Base-by-base conservation (phyloP, 805 yeast genomes). In the Blastobotrys robertii region DNA sequence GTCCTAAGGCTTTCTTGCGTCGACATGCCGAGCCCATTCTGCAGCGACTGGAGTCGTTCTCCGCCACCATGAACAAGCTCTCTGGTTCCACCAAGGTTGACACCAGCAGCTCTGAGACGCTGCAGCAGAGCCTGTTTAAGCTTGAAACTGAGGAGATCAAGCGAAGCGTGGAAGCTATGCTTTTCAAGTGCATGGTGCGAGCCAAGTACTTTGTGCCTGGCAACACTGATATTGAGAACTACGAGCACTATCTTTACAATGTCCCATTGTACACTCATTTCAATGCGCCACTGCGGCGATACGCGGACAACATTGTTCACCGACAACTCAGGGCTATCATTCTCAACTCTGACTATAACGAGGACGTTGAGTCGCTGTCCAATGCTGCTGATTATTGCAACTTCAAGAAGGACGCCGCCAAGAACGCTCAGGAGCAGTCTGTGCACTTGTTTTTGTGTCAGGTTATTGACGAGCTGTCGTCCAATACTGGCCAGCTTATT, bases 381-480 rank as follows among this genome's bases (percentile, higher is more conserved):
- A 81, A 84, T 54, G 74, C 84, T 29, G 81, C 95, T 8, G 96
- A 90, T 55, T 88, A 87, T 60, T 90, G 97, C 64, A 87, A 86
- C 54, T 92, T 90, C 72, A 87, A 88, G 63, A 85, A 87, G 59
- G 97, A 90, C 57, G 88, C 96, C 61, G 92, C 97, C 2, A 79
- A 78, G 49, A 76, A 76, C 48, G 96, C 97, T 1, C 97, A 90
- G 64, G 94, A 85, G 52, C 98, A 92, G 63, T 90, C 95, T 10
- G 77, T 88, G 43, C 98, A 92, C 60, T 69, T 92, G 50, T 68
- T 82, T 43, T 68, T 88, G 38, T 83, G 90, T 44, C 94, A 87
- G 60, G 81, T 87, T 0, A 81, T 88, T 46, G 83, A 81, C 57
- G 83, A 77, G 34, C 75, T 84, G 74, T 66, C 77, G 16, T 68